Evolutionary conservation across 1,284 basidiomycete genomes (phyloP), one percentile per base, ranked within the genome.

Genomic region (Phellopilus nigrolimitatus): DNA sequence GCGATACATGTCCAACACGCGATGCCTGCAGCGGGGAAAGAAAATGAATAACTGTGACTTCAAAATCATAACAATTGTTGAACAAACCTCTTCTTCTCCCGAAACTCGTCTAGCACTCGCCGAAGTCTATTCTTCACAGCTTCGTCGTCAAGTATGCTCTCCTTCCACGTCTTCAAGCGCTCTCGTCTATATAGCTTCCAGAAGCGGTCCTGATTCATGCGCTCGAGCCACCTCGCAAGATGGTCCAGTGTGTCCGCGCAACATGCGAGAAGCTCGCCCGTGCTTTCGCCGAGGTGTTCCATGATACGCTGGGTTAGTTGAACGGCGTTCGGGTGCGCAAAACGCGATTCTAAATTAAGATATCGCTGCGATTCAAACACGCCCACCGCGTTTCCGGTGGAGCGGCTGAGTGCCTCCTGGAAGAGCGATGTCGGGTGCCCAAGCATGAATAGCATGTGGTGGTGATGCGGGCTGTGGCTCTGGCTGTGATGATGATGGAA

Each of bases 361-460:
- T 91, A 92, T 27, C 81, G 70, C 60, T 88, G 82, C 9, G 79
- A 81, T 66, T 93, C 90, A 59, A 91, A 91, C 8, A 90, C 80
- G 0, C 89, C 91, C 0, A 93, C 91, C 0, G 80, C 80, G 28
- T 78, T 71, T 62, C 89, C 80, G 25, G 46, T 5, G 64, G 49
- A 6, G 65, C 62, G 15, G 57, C 53, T 49, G 38, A 21, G n/a
- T 24, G 30, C 48, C 25, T 34, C 44, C 17, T 38, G 30, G 22
- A 44, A 36, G 10, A 24, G 45, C 13, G 36, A 39, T 10, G 61
- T 61, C 4, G 62, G 59, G 22, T 15, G 4, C 9, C 15, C 24
- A 17, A 51, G 17, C 17, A 1, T 64, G 63, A 28, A 58, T 57
- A 36, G 66, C 59, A 53, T 64, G 15, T 46, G 38, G 41, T 28